Conservation (phyloP, 345 rosid genomes). For the Rubroshorea leprosula region DNA sequence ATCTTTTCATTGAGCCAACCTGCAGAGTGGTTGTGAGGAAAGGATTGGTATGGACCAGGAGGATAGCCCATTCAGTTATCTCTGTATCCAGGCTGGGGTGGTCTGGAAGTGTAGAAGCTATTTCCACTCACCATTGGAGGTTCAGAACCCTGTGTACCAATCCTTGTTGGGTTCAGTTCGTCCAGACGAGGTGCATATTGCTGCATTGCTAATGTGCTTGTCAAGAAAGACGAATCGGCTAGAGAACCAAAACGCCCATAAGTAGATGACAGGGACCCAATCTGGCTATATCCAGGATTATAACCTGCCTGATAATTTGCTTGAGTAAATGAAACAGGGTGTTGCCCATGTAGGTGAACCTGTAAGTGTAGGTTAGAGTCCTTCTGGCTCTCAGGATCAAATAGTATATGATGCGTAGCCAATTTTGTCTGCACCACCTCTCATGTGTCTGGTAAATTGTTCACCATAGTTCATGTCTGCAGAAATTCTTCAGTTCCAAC, state of each 20-base stretch:
- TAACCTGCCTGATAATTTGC: slow-evolving; percentile 26
- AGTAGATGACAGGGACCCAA: slow-evolving; percentile 29
- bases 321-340: slow-evolving; percentile 13
- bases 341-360: slow-evolving; percentile 28
- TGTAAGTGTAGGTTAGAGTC: slow-evolving; percentile 22
- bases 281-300: slow-evolving; percentile 21
- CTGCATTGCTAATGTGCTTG: slow-evolving; percentile 41
- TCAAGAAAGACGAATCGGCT: slow-evolving; percentile 25
- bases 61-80: slow-evolving; percentile 33
- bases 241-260: slow-evolving; percentile 20
- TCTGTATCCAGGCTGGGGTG: slow-evolving; percentile 17
- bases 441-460: slow-evolving; percentile 15
- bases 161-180: slow-evolving; percentile 47
- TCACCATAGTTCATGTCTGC: slow-evolving; percentile 15
- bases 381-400: slow-evolving; percentile 18
- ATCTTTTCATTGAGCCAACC: slow-evolving; percentile 74
- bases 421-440: slow-evolving; percentile 17
- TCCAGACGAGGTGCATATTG: slow-evolving; percentile 57
- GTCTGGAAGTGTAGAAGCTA: slow-evolving; percentile 22
- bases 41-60: slow-evolving; percentile 39
- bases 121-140: slow-evolving; percentile 22
- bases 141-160: slow-evolving; percentile 29
- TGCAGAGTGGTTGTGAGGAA: slow-evolving; percentile 23
- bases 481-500: slow-evolving; percentile 24
- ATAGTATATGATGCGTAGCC: slow-evolving; percentile 24